Conservation (phyloP, 257 asterid genomes). For the Solanum piurae region DNA sequence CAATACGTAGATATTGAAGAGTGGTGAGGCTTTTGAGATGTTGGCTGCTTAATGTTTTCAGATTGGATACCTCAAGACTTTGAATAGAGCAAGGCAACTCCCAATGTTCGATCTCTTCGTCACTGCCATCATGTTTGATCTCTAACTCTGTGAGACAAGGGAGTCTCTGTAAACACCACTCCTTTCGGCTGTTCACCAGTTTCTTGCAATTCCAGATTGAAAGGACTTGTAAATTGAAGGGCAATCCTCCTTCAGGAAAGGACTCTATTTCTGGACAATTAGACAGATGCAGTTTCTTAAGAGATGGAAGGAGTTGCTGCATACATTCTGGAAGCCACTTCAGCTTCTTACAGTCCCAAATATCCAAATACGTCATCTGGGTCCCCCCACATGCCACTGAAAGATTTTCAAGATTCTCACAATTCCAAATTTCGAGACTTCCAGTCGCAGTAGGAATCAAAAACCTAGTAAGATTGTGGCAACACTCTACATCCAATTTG, state of each 20-base stretch:
- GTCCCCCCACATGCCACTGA: not conserved
- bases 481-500: accelerated
- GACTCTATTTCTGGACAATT: too few species aligned
- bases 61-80: not conserved
- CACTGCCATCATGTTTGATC: not conserved
- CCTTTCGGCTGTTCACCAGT: not conserved
- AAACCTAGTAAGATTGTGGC: not conserved
- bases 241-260: slow-evolving; percentile 1
- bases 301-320: too few species aligned
- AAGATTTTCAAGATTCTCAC: not conserved
- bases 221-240: not conserved
- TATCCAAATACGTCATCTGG: not conserved
- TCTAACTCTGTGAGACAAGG: not conserved
- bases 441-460: not conserved
- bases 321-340: not conserved
- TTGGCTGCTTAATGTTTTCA: not conserved
- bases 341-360: not conserved
- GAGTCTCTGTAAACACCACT: not conserved
- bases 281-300: too few species aligned
- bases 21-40: not conserved
- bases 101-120: not conserved
- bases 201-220: not conserved
- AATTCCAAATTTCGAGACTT: accelerated
- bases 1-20: not conserved
- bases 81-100: not conserved